Conservation (phyloP, 768 basidiomycete genomes). For the Stropharia rugosoannulata region DNA sequence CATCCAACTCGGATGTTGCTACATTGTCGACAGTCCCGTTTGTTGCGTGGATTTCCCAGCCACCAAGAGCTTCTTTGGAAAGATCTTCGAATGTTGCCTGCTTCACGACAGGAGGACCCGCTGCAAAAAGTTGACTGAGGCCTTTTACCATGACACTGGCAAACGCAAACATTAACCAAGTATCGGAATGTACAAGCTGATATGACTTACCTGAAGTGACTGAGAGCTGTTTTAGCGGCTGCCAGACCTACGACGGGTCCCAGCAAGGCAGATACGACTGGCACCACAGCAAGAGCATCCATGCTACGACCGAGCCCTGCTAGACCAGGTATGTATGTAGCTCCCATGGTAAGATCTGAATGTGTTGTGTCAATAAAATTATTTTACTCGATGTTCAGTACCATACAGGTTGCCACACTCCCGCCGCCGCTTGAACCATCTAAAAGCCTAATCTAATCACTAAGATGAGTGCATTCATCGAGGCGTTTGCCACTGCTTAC, state of each 20-base stretch:
- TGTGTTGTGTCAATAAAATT: not conserved
- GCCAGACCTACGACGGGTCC: conserved; percentile 41
- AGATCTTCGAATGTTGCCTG: conserved; percentile 36
- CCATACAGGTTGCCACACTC: conserved; percentile 37
- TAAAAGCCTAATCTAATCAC: conserved; percentile 33
- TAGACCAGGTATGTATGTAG: conserved; percentile 37
- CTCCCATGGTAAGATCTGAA: conserved; percentile 33
- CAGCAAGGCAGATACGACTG: conserved; percentile 35
- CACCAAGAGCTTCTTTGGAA: conserved; percentile 33
- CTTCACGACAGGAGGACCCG: conserved; percentile 35
- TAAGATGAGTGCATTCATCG: not conserved
- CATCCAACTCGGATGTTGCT: conserved; percentile 34
- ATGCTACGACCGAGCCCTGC: conserved; percentile 35
- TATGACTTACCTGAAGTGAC: conserved; percentile 33
- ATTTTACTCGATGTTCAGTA: not conserved
- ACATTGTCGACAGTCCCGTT: conserved; percentile 38
- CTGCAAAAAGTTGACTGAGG: conserved; percentile 34
- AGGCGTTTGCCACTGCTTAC: conserved; percentile 16
- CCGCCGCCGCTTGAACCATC: conserved; percentile 44
- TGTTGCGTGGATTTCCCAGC: conserved; percentile 35
- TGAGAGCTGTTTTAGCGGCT: conserved; percentile 36
- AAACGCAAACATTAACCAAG: not conserved
- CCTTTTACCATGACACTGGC: conserved; percentile 40
- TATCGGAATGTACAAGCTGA: not conserved
- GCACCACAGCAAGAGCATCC: conserved; percentile 36